These are phyloP conservation scores for Macrocybe gigantea DNA, from an alignment of 768 basidiomycete genomes.

Conservation along the genomic window DNA sequence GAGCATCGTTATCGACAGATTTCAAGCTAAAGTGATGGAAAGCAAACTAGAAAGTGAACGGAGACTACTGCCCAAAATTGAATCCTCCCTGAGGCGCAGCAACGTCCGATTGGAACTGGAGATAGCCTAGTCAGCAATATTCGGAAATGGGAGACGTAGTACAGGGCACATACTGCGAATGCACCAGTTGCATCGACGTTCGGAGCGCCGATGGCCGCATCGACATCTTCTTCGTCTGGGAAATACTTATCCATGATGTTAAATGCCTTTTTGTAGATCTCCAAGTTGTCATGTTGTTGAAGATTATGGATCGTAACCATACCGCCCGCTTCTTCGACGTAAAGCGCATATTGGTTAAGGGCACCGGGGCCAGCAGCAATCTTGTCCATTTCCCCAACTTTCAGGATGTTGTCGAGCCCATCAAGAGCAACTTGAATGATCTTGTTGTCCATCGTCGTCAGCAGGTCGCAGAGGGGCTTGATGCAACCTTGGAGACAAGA, in stretches of 20 bases:
- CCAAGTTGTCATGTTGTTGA: conserved; percentile 98
- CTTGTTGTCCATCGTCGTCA: conserved; percentile 99
- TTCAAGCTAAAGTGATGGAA: neutral
- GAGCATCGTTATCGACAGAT: no score
- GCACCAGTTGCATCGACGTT: conserved; percentile 68
- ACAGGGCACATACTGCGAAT: conserved; percentile 54
- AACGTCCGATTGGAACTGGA: conserved; percentile 79
- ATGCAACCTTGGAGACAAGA: conserved; percentile 98
- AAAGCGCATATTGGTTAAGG: conserved; percentile 89
- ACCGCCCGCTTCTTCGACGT: conserved; percentile 96
- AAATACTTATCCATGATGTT: conserved; percentile 98
- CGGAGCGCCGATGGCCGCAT: conserved; percentile 74
- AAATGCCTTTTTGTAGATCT: conserved; percentile 99
- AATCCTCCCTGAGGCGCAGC: conserved; percentile 93
- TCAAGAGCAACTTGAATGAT: conserved; percentile 98
- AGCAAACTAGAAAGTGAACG: conserved; percentile 7
- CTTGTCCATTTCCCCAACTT: conserved; percentile 96
- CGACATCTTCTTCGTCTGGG: conserved; percentile 94
- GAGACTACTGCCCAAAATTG: conserved; percentile 73
- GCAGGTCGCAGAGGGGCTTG: conserved; percentile 94
- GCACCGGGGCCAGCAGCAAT: conserved; percentile 74
- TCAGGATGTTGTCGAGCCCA: conserved; percentile 96
- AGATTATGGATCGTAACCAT: conserved; percentile 99
- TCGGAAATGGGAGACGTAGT: conserved; percentile 4
- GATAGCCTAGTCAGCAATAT: conserved; percentile 3